Base-by-base conservation (phyloP, 2,329 filamentous ascomycete species). In the Xenoacremonium recifei region DNA sequence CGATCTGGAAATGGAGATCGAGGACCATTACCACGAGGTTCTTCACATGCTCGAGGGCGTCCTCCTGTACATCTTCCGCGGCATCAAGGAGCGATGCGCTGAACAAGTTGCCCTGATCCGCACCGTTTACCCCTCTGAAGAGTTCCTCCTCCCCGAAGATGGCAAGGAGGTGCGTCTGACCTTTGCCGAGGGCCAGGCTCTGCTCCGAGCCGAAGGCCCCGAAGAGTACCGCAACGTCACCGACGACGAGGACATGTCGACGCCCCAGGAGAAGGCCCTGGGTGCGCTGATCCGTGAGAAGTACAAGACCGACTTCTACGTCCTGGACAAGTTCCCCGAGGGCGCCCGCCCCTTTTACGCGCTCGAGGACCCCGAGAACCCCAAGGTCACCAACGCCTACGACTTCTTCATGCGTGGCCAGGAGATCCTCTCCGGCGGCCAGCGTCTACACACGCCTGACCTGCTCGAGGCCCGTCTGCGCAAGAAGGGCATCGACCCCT, bases 321-420 rank as follows among this genome's bases (percentile, higher is more conserved):
- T 95, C 17, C 79, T 99, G 49, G 92, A 97, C 75, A 93, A 97
- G 70, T 99, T 96, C 76, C 93, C 93, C 33, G 83, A 93, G 66
- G 75, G 76, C 27, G 88, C 93, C 16, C 82, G 93, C 21, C 92
- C 92, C 5, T 96, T 96, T 69, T 97, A 96, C 69, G 90, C 92
- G 48, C 89, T 92, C 72, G 82, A 87, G 40, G 87, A 60, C 60
- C 79, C 80, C 3, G 71, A 78, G 32, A 79, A 87, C 56, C 74
- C 79, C 41, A 73, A 75, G 25, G 77, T 89, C 50, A 88, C 79
- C 10, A 84, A 84, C 52, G 78, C 79, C 11, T 83, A 76, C 55
- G 90, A 96, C 67, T 89, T 95, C 59, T 95, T 96, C 73, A 83
- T 95, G 63, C 83, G 92, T 44, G 89, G 89, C 4, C 91, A 97